These are phyloP conservation scores for Purpureocillium lavendulum DNA, from an alignment of 2,329 filamentous ascomycete species.

Conservation along the genomic window DNA sequence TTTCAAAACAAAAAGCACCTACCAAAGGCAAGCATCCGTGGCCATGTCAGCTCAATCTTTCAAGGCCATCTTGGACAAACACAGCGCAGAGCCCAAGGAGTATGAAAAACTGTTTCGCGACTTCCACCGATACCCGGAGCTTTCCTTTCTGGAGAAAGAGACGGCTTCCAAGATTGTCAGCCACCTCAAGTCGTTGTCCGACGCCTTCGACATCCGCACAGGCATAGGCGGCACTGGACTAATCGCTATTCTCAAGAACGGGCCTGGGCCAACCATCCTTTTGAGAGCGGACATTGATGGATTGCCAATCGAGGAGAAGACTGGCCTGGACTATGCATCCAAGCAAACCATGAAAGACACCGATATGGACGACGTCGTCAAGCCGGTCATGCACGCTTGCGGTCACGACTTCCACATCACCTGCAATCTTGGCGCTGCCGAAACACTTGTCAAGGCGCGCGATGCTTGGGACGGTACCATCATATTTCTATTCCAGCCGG, in stretches of 20 bases:
- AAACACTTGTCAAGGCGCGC: constrained; percentile 18
- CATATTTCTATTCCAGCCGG: constrained; percentile 57
- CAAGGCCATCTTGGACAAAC: neutral
- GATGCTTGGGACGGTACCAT: constrained; percentile 53
- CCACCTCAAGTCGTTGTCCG: too few relatives aligned
- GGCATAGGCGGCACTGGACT: too few relatives aligned
- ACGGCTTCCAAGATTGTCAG: too few relatives aligned
- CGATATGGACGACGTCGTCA: constrained; percentile 9
- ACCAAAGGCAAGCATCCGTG: too few relatives aligned
- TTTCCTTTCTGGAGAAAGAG: neutral
- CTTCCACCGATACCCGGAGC: too few relatives aligned
- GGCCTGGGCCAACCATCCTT: too few relatives aligned
- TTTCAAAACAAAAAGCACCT: too few relatives aligned
- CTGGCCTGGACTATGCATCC: neutral
- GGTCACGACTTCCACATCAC: constrained; percentile 61
- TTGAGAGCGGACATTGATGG: too few relatives aligned
- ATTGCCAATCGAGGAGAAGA: too few relatives aligned
- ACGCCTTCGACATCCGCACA: too few relatives aligned
- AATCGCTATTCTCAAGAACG: too few relatives aligned
- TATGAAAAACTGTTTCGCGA: neutral
- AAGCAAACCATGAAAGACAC: constrained; percentile 2
- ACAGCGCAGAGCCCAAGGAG: neutral
- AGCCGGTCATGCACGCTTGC: constrained; percentile 60
- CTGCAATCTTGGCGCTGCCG: constrained; percentile 44
- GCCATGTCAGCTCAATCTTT: neutral